Conservation (phyloP, 2,329 filamentous ascomycete genomes). For the Aspergillus carbonarius region DNA sequence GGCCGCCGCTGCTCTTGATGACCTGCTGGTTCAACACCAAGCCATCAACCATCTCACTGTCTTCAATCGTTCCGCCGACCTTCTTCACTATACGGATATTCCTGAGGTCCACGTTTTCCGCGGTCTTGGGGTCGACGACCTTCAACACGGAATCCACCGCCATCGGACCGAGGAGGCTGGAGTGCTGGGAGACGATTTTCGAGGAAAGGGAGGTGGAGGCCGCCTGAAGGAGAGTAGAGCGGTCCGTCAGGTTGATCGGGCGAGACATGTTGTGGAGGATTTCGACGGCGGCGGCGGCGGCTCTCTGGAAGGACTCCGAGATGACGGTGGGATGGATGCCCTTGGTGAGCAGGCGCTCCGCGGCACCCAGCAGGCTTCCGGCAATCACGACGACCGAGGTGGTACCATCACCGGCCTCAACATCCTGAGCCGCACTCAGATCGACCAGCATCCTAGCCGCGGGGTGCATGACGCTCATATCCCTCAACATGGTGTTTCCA, state of each 20-base stretch:
- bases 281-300: conserved; percentile 82
- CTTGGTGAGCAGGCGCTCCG: conserved; percentile 86
- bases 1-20: conserved; percentile 89
- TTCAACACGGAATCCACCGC: conserved; percentile 95
- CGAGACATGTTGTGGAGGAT: conserved; percentile 94
- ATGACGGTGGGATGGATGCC: conserved; percentile 96
- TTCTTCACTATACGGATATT: conserved; percentile 98
- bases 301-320: conserved; percentile 95
- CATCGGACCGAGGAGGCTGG: conserved; percentile 93
- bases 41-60: conserved; percentile 95
- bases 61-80: conserved; percentile 95
- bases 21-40: conserved; percentile 89
- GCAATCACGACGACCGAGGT: conserved; percentile 98
- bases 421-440: conserved; percentile 93
- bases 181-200: conserved; percentile 98
- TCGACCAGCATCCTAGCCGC: conserved; percentile 99
- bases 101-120: conserved; percentile 92
- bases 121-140: conserved; percentile 92
- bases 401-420: conserved; percentile 96
- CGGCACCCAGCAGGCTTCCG: conserved; percentile 88
- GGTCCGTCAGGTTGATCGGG: conserved; percentile 85
- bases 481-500: conserved; percentile 97
- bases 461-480: conserved; percentile 99
- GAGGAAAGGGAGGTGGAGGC: conserved; percentile 96
- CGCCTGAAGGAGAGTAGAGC: conserved; percentile 86